Conservation (phyloP, 1,139 yeast species). For the Geotrichum siamense region DNA sequence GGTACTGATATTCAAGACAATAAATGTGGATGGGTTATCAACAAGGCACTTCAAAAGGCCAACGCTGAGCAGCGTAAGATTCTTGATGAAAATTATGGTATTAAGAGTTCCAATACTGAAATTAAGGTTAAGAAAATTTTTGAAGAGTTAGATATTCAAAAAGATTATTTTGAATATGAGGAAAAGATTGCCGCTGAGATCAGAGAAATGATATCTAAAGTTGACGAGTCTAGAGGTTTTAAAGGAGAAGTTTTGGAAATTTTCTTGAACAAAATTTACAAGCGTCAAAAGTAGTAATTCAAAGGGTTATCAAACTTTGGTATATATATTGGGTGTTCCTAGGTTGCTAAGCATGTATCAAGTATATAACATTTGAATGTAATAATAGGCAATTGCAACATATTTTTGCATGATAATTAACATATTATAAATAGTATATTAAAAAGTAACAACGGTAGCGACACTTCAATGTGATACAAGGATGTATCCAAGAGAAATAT, state of each 20-base stretch:
- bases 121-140: conserved; percentile 66
- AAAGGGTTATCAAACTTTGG: too few species aligned
- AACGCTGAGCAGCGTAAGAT: conserved; percentile 73
- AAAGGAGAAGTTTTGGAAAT: conserved; percentile 75
- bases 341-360: too few species aligned
- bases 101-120: conserved; percentile 66
- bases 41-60: conserved; percentile 79
- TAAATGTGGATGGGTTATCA: conserved; percentile 97
- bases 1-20: conserved; percentile 98
- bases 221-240: conserved; percentile 90
- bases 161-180: conserved; percentile 73
- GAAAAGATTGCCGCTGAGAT: conserved; percentile 64
- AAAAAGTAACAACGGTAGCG: too few species aligned
- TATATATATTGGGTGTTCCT: too few species aligned
- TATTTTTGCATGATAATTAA: too few species aligned
- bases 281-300: conserved; percentile 83
- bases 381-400: too few species aligned
- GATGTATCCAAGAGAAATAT: too few species aligned
- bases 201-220: conserved; percentile 51
- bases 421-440: too few species aligned
- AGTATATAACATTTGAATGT: too few species aligned
- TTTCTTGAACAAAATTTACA: conserved; percentile 86
- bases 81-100: conserved; percentile 85
- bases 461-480: too few species aligned
- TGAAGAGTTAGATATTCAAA: conserved; percentile 62